These are phyloP conservation scores for Fusarium napiforme DNA, from an alignment of 2,329 filamentous ascomycete genomes.

Conservation along the genomic window DNA sequence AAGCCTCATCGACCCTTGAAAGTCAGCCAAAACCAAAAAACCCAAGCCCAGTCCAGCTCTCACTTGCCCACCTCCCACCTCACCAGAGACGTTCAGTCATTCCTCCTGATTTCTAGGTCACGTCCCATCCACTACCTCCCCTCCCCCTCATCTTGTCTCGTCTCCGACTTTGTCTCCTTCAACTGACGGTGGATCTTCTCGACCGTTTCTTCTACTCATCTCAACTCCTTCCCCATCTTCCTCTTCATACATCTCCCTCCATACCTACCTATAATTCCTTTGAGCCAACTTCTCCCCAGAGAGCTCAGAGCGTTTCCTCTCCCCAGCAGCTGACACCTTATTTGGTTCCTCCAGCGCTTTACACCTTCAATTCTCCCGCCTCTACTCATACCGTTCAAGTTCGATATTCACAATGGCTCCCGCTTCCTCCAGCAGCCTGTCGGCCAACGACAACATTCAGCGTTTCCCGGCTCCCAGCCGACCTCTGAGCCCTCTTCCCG, in stretches of 20 bases:
- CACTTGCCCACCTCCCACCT: slow-evolving; percentile 43
- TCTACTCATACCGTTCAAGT: slow-evolving; percentile 37
- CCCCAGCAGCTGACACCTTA: slow-evolving; percentile 39
- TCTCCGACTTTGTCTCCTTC: slow-evolving; percentile 38
- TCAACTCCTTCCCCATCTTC: slow-evolving; percentile 27
- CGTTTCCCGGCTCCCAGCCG: slow-evolving; percentile 94
- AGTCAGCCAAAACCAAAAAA: slow-evolving; percentile 45
- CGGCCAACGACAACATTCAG: slow-evolving; percentile 98
- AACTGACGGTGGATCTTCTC: slow-evolving; percentile 38
- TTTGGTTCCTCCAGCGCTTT: slow-evolving; percentile 38
- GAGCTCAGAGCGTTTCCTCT: slow-evolving; percentile 44
- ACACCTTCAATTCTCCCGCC: slow-evolving; percentile 22
- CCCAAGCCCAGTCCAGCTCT: slow-evolving; percentile 43
- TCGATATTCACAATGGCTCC: slow-evolving; percentile 61
- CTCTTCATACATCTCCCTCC: slow-evolving; percentile 37
- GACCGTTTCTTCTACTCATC: slow-evolving; percentile 40
- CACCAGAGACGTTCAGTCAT: slow-evolving; percentile 30
- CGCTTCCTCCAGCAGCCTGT: slow-evolving; percentile 66
- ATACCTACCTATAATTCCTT: slow-evolving; percentile 45
- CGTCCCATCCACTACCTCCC: slow-evolving; percentile 14
- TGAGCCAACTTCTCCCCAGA: slow-evolving; percentile 35
- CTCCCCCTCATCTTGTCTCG: slow-evolving; percentile 26
- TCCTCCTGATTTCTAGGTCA: slow-evolving; percentile 47
- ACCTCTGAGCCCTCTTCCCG: slow-evolving; percentile 86
- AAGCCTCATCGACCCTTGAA: slow-evolving; percentile 43